Conservation (phyloP, 2,329 filamentous ascomycete species). For the Aspergillus awamori region DNA sequence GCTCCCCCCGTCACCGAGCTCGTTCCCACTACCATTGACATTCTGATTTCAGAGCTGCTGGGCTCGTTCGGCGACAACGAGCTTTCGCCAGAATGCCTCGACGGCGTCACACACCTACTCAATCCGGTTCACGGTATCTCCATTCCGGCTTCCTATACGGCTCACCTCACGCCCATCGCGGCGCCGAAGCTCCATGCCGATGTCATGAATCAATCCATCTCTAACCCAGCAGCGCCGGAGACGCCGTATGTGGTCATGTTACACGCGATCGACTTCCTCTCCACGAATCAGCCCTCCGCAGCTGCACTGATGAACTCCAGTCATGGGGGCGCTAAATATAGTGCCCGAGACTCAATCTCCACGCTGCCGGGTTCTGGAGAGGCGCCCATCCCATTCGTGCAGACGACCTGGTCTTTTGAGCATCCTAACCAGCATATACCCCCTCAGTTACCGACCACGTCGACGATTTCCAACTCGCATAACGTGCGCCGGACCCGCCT, state of each 20-base stretch:
- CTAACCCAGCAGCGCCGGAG: slow-evolving; percentile 75
- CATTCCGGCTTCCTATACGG: slow-evolving; percentile 90
- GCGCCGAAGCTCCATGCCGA: slow-evolving; percentile 85
- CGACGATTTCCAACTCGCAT: slow-evolving; percentile 78
- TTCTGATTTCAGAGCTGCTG: slow-evolving; percentile 89
- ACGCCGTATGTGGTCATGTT: slow-evolving; percentile 95
- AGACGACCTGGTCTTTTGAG: slow-evolving; percentile 50
- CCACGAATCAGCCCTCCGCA: slow-evolving; percentile 60
- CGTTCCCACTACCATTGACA: slow-evolving; percentile 64
- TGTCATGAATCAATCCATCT: slow-evolving; percentile 64
- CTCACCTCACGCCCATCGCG: slow-evolving; percentile 88
- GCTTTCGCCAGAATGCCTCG: slow-evolving; percentile 91
- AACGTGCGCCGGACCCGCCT: slow-evolving; percentile 80
- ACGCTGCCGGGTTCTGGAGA: slow-evolving; percentile 32
- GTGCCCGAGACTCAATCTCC: slow-evolving; percentile 31
- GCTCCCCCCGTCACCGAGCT: slow-evolving; percentile 48
- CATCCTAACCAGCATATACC: slow-evolving; percentile 46
- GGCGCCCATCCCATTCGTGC: slow-evolving; percentile 41
- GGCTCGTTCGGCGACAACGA: slow-evolving; percentile 96
- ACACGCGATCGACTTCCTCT: slow-evolving; percentile 84
- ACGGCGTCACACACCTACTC: slow-evolving; percentile 92
- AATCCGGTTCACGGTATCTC: slow-evolving; percentile 80
- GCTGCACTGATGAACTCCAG: slow-evolving; percentile 17
- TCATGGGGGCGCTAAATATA: slow-evolving; percentile 23
- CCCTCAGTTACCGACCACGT: slow-evolving; percentile 32